Evolutionary conservation across 768 basidiomycete species (phyloP), one percentile per base, ranked within the genome.

Genomic region (Podaxis pistillaris): DNA sequence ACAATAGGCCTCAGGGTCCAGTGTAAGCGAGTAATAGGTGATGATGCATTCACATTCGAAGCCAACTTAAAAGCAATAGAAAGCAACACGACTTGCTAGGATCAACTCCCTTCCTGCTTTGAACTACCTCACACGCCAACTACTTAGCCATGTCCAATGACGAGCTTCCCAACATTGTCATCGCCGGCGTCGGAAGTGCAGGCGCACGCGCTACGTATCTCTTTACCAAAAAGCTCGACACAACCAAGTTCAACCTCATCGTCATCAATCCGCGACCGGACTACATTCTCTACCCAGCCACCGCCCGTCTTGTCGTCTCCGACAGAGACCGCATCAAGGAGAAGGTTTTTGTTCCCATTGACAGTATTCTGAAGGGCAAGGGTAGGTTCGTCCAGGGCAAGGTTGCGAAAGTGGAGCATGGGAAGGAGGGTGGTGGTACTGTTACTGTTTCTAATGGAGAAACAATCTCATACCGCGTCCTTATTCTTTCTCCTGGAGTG

Each of bases 401-500:
- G 52, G 72, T 75, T 11, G 67, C 50, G 7, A 58, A 56, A 4
- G 73, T 76, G 56, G 60, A 69, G n/a, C 63, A 63, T 60, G 46
- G 64, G 9, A 55, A 64, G 7, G 64, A 67, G 13, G 69, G 60
- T 1, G 65, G 69, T 8, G 84, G 85, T 0, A 58, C 67, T 1
- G 78, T 87, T 12, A 65, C 79, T 4, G 75, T 88, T 17, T 74
- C 75, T 15, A 71, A 72, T 63, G 83, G 81, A 17, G 77, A 83
- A 51, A 66, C 69, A 40, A 61, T 88, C 15, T 60, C 70, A 5
- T 87, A 83, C 65, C 75, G 78, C n/a, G 72, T 76, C 38, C 80
- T 88, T 57, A 78, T 87, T 24, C 72, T 87, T 41, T 79, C 84
- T 1, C 75, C 85, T 0, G 87, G 86, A 1, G 77, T 75, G 19